phyloP scores from a whole-genome alignment of 2,329 filamentous ascomycete genomes.

The Verticillium klebahnii region DNA sequence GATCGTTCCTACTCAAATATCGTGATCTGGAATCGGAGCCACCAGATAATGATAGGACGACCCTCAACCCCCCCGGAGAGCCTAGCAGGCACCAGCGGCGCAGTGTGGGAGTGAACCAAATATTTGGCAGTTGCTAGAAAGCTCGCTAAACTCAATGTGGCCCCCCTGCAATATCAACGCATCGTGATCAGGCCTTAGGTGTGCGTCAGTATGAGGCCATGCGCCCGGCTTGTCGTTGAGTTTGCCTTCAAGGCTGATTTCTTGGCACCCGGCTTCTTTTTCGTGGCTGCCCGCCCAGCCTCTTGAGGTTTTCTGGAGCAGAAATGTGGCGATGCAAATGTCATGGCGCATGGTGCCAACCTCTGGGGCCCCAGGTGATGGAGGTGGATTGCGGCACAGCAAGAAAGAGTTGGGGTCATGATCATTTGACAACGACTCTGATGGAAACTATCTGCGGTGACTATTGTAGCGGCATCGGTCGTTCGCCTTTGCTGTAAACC shows the following conservation, averaged over 20 bases:
- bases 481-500: not conserved
- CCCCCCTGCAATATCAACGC: not conserved
- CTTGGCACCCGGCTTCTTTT: not conserved
- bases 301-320: not conserved
- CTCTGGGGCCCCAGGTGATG: not conserved
- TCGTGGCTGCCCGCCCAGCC: not conserved
- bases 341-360: not conserved
- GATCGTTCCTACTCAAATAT: not conserved
- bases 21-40: not conserved
- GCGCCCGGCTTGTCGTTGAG: not conserved
- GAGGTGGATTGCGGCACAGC: not conserved
- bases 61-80: not conserved
- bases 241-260: not conserved
- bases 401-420: not conserved
- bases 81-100: not conserved
- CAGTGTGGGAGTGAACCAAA: not conserved
- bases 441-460: too few species aligned
- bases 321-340: not conserved
- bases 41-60: not conserved
- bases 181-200: not conserved
- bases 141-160: not conserved
- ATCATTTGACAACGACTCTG: not conserved
- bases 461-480: too few species aligned
- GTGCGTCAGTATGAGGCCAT: not conserved
- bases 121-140: not conserved